Evolutionary conservation across 179 eudicot species (phyloP).

Genomic region (Gypsophila paniculata): DNA sequence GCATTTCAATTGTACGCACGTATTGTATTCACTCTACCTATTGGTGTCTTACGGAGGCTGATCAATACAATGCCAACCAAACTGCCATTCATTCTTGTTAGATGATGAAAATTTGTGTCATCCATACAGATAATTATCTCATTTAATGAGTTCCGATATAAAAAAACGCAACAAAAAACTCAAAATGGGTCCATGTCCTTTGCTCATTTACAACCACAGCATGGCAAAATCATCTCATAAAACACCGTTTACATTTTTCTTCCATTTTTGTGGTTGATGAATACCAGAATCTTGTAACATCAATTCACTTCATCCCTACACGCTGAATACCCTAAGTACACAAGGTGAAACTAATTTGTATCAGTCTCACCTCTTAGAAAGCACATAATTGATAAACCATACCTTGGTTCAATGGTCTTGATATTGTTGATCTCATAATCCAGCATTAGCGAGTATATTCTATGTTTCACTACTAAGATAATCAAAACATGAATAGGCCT

Average conservation of each 20-base stretch:
- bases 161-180: not conserved
- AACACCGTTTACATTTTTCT: not conserved
- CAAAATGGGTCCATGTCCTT: not conserved
- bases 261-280: not conserved
- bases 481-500: too few relatives aligned
- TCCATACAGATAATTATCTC: not conserved
- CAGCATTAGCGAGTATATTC: not conserved
- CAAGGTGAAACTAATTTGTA: not conserved
- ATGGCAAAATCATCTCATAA: not conserved
- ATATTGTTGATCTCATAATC: not conserved
- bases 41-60: not conserved
- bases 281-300: not conserved
- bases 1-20: not conserved
- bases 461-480: too few relatives aligned
- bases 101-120: not conserved
- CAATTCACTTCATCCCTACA: not conserved
- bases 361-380: not conserved
- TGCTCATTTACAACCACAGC: not conserved
- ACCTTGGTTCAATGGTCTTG: not conserved
- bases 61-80: not conserved
- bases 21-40: not conserved
- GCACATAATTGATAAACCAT: not conserved
- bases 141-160: not conserved
- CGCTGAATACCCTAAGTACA: not conserved
- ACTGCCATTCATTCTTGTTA: not conserved